Conservation (phyloP, 345 rosid genomes). For the Trapa incisa region DNA sequence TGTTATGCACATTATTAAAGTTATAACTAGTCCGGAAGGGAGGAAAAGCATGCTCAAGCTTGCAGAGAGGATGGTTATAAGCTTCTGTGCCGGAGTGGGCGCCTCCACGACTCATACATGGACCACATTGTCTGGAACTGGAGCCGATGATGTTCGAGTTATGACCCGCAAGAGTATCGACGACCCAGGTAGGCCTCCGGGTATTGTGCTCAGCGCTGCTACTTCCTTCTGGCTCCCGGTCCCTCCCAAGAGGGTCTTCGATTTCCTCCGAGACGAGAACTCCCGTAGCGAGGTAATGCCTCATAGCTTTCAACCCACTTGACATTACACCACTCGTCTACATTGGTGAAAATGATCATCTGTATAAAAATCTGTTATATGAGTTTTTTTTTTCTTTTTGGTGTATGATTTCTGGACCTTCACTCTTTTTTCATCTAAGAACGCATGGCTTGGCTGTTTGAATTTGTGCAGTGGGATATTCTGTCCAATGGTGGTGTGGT, state of each 20-base stretch:
- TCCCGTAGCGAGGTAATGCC: constrained; percentile 50
- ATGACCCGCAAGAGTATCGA: constrained; percentile 65
- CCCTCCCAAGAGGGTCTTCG: constrained; percentile 49
- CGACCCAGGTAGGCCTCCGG: constrained; percentile 85
- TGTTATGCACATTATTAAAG: constrained; percentile 17
- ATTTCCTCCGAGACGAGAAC: constrained; percentile 75
- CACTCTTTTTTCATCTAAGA: background rate
- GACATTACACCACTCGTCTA: no score
- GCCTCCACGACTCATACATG: constrained; percentile 58
- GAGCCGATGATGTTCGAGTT: constrained; percentile 62
- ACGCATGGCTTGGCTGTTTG: background rate
- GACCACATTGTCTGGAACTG: constrained; percentile 50
- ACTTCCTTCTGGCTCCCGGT: constrained; percentile 94
- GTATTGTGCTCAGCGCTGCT: constrained; percentile 70
- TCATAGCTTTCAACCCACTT: background rate
- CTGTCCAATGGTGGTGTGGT: constrained; percentile 51
- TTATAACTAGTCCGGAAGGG: constrained; percentile 52
- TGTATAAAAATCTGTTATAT: background rate
- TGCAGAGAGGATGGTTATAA: constrained; percentile 67
- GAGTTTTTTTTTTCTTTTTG: no score
- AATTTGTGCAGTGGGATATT: constrained; percentile 74
- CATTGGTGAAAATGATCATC: no score
- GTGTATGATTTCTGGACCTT: no score
- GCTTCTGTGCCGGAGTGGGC: constrained; percentile 68
- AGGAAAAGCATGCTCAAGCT: constrained; percentile 64